These are phyloP conservation scores for Cercospora beticola DNA, from an alignment of 2,329 filamentous ascomycete genomes.

Conservation along the genomic window DNA sequence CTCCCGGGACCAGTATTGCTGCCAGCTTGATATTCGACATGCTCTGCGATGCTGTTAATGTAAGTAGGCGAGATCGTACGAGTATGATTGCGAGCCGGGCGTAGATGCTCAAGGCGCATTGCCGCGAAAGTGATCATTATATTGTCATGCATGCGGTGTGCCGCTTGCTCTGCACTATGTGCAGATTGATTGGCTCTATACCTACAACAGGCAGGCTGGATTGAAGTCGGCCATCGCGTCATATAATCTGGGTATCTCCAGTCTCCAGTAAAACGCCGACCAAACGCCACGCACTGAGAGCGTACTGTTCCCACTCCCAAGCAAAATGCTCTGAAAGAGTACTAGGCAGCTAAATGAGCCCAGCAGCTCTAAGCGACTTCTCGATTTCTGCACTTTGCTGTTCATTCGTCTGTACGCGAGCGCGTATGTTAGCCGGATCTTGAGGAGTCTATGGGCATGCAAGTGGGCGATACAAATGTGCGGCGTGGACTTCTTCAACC, in stretches of 20 bases:
- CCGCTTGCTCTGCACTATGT: slow-evolving; percentile 35
- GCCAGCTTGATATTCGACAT: background rate
- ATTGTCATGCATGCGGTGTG: slow-evolving; percentile 30
- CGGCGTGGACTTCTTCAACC: slow-evolving; percentile 41
- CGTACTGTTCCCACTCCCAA: slow-evolving; percentile 33
- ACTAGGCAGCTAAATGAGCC: slow-evolving; percentile 34
- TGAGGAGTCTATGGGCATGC: slow-evolving; percentile 5
- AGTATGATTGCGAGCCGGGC: background rate
- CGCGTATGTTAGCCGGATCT: slow-evolving; percentile 20
- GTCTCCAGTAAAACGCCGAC: slow-evolving; percentile 31
- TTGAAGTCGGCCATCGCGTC: slow-evolving; percentile 33
- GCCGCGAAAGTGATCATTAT: slow-evolving; percentile 23
- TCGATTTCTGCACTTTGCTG: slow-evolving; percentile 33
- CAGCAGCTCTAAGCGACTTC: slow-evolving; percentile 32
- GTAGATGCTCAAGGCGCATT: background rate
- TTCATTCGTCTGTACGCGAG: slow-evolving; percentile 25
- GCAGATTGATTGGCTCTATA: slow-evolving; percentile 26
- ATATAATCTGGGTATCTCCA: slow-evolving; percentile 27
- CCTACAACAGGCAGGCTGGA: slow-evolving; percentile 32
- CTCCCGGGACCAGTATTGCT: background rate
- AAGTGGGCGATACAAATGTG: slow-evolving; percentile 22
- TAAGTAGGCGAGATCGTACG: background rate
- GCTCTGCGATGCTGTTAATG: background rate
- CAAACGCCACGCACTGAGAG: slow-evolving; percentile 35
- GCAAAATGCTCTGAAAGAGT: slow-evolving; percentile 28